phyloP scores from a whole-genome alignment of 305 asterid genomes.

The Fraxinus paxiana region DNA sequence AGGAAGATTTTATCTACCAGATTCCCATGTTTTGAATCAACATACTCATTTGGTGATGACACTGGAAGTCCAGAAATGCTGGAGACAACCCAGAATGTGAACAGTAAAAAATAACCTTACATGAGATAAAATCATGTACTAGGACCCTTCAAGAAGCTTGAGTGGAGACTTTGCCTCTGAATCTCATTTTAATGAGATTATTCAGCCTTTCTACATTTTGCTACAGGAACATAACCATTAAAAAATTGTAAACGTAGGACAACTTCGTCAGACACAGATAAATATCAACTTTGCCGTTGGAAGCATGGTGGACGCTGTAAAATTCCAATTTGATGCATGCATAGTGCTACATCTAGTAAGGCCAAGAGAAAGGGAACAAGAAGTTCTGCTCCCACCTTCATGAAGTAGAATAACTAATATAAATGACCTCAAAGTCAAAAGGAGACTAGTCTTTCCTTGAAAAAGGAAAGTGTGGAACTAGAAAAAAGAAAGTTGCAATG shows the following conservation, averaged over 20 bases:
- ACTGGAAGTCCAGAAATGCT: not conserved
- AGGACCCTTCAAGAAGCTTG: not conserved
- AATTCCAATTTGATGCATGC: not conserved
- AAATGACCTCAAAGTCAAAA: not conserved
- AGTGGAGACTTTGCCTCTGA: not conserved
- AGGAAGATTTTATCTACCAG: not conserved
- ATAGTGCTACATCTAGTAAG: not conserved
- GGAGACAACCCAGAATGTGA: not conserved
- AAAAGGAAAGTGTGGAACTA: not conserved
- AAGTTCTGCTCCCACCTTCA: not conserved
- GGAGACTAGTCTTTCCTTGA: not conserved
- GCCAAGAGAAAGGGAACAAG: not conserved
- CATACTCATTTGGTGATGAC: not conserved
- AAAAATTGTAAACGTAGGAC: not conserved
- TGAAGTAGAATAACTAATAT: not conserved
- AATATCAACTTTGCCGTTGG: not conserved
- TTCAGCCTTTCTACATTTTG: not conserved
- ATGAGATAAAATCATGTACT: not conserved
- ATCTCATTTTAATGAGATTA: not conserved
- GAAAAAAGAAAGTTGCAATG: not conserved
- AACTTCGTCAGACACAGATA: not conserved
- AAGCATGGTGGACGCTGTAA: not conserved
- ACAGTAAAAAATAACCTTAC: not conserved
- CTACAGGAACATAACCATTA: not conserved
- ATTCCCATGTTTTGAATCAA: not conserved